These are phyloP conservation scores for Spathaspora passalidarum DNA, from an alignment of 805 yeast species.

Conservation along the genomic window DNA sequence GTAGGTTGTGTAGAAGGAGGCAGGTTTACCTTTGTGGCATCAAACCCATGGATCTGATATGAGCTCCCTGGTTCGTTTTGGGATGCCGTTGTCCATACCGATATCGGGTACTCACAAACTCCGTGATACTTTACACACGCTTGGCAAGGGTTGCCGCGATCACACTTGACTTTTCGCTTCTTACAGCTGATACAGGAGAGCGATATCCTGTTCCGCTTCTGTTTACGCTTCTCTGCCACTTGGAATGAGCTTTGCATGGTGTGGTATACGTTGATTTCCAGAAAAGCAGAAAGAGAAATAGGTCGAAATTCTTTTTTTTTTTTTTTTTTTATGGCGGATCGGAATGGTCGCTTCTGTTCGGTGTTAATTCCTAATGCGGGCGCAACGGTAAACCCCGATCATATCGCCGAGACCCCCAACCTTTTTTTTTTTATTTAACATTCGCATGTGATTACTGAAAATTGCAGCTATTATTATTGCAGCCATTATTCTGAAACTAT, in stretches of 20 bases:
- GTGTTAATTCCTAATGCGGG: no score
- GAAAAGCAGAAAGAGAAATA: not conserved
- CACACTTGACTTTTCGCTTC: conserved; percentile 36
- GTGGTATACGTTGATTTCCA: no score
- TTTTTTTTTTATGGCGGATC: no score
- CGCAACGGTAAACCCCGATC: no score
- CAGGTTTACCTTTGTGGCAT: not conserved
- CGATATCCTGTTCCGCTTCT: conserved; percentile 25
- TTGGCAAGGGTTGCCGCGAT: conserved; percentile 32
- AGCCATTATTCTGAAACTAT: no score
- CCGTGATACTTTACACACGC: conserved; percentile 25
- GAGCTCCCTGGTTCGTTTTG: not conserved
- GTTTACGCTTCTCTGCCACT: not conserved
- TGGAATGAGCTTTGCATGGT: not conserved
- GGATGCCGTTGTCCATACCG: conserved; percentile 4
- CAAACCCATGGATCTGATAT: not conserved
- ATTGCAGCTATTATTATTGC: no score
- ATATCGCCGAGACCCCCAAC: no score
- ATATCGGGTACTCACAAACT: conserved; percentile 23
- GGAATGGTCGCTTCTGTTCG: no score
- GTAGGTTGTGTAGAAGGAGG: no score
- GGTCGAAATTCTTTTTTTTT: no score
- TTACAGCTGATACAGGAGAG: conserved; percentile 34
- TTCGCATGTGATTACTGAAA: no score
- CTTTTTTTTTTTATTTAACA: no score